These are phyloP conservation scores for Trypanosoma scelopori DNA, from an alignment of 208 protist genomes.

Conservation along the genomic window DNA sequence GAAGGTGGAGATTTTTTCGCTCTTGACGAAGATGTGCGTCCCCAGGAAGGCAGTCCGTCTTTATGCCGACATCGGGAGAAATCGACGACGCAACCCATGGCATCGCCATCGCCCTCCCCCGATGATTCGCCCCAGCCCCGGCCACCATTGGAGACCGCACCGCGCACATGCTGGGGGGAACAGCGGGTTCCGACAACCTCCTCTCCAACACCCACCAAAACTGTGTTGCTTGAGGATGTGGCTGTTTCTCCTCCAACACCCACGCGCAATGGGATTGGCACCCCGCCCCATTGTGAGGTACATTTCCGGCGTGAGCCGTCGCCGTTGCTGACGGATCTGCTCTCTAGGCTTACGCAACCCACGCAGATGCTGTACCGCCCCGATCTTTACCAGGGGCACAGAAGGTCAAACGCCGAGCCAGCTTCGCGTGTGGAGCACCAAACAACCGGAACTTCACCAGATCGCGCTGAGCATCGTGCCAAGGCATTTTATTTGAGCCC, in stretches of 20 bases:
- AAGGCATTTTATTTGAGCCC: too few species aligned
- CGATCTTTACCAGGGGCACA: slow-evolving; percentile 28
- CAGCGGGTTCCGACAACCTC: not conserved
- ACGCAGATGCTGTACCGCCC: slow-evolving; percentile 18
- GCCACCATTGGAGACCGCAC: not conserved
- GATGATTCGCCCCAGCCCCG: slow-evolving; percentile 9
- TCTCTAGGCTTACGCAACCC: slow-evolving; percentile 21
- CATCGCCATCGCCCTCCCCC: not conserved
- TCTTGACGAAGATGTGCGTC: not conserved
- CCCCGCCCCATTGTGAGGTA: not conserved
- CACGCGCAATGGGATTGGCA: not conserved
- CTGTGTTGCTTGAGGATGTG: not conserved
- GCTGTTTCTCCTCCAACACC: slow-evolving; percentile 7
- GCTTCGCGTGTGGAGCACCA: not conserved
- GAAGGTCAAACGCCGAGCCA: not conserved
- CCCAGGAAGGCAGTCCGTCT: not conserved
- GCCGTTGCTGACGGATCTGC: slow-evolving; percentile 19
- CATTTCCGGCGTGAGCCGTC: slow-evolving; percentile 5
- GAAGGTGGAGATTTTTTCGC: not conserved
- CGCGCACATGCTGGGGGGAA: not conserved
- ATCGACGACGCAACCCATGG: slow-evolving; percentile 15
- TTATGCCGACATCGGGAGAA: not conserved
- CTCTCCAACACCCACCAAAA: not conserved
- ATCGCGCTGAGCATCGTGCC: too few species aligned
- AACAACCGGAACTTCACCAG: too few species aligned